Evolutionary conservation across 2,329 filamentous ascomycete genomes (phyloP).

Genomic region (Byssothecium circinans): DNA sequence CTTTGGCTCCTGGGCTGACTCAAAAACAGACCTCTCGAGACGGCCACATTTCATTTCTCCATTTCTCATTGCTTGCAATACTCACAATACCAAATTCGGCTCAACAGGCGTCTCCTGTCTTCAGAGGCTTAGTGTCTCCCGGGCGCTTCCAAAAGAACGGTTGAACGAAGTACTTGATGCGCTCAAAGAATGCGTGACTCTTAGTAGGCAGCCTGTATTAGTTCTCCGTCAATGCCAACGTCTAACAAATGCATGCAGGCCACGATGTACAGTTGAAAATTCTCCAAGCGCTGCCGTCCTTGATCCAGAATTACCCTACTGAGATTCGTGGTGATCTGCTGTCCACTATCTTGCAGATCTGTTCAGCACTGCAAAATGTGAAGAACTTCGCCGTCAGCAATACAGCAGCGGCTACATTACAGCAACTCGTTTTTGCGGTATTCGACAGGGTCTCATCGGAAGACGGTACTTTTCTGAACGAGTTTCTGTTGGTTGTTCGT

Average conservation of each 20-base stretch:
- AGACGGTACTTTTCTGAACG: conserved; percentile 60
- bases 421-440: conserved; percentile 87
- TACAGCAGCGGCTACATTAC: conserved; percentile 92
- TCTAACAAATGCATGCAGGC: conserved; percentile 43
- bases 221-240: not conserved
- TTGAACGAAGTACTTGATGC: conserved; percentile 86
- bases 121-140: conserved; percentile 81
- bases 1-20: conserved; percentile 24
- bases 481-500: not conserved
- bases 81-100: conserved; percentile 87
- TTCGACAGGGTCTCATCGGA: conserved; percentile 88
- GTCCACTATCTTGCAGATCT: conserved; percentile 82
- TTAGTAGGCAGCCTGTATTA: conserved; percentile 57
- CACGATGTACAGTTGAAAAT: conserved; percentile 96
- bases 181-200: conserved; percentile 74
- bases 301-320: conserved; percentile 85
- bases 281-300: conserved; percentile 82
- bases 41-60: conserved; percentile 85
- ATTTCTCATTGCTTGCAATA: conserved; percentile 89
- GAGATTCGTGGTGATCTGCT: conserved; percentile 81
- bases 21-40: conserved; percentile 72
- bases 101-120: conserved; percentile 85
- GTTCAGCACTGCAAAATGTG: conserved; percentile 84
- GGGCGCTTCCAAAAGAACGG: conserved; percentile 75
- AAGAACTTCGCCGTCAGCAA: conserved; percentile 95